A percentile compares a stretch with the other conserved stretches of the same genome.
Evolutionary conservation across 768 basidiomycete genomes (phyloP).

Genomic region (Leccinum longicurvipes): DNA sequence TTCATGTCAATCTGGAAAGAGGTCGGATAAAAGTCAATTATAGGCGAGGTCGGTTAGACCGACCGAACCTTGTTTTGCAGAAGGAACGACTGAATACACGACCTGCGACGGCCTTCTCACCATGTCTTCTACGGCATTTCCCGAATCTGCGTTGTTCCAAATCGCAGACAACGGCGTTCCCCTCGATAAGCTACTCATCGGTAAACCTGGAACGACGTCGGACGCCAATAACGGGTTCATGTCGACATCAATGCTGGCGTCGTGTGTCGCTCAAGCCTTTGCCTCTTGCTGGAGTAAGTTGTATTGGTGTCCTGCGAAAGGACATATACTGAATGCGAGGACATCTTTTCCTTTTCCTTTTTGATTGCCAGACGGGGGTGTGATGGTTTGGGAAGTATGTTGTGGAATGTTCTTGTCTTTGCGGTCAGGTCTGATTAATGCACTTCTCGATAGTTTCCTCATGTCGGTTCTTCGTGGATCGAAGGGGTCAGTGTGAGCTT

Average conservation of each 20-base stretch:
- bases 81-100: conserved; percentile 34
- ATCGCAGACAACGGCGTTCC: conserved; percentile 36
- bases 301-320: background rate
- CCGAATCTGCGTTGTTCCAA: background rate
- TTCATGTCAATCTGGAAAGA: conserved; percentile 99
- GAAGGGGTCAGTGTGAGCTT: background rate
- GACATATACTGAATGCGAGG: background rate
- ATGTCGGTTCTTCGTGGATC: background rate
- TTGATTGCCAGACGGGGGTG: background rate
- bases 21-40: conserved; percentile 92
- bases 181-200: conserved; percentile 67
- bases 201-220: conserved; percentile 22
- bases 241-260: conserved; percentile 48
- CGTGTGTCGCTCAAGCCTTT: conserved; percentile 51
- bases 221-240: conserved; percentile 58
- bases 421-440: background rate
- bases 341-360: background rate
- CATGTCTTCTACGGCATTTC: background rate
- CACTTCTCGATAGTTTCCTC: background rate
- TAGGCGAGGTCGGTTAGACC: conserved; percentile 71
- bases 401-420: background rate
- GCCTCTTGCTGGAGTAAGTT: conserved; percentile 3
- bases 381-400: background rate
- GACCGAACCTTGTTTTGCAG: conserved; percentile 13
- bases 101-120: conserved; percentile 4